Evolutionary conservation across 768 basidiomycete genomes (phyloP).

Genomic region (Termitomyces sp.): DNA sequence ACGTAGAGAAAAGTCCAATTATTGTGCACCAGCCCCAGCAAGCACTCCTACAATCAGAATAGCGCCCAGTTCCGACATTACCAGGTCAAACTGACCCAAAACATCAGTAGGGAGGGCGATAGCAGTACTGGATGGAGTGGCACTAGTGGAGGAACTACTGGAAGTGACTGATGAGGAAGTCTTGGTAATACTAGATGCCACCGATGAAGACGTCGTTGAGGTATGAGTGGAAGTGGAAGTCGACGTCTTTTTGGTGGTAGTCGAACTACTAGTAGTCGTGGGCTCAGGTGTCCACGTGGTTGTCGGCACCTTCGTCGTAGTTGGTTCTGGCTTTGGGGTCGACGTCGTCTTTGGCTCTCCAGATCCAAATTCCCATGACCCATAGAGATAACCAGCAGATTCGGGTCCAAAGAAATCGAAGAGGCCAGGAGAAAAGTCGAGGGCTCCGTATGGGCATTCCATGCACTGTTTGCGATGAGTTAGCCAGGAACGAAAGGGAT

Average conservation of each 20-base stretch:
- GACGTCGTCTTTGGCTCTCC: slow-evolving; percentile 14
- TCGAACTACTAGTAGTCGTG: slow-evolving; percentile 9
- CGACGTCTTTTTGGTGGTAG: slow-evolving; percentile 11
- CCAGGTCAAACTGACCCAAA: slow-evolving; percentile 11
- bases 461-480: slow-evolving; percentile 35
- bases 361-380: slow-evolving; percentile 38
- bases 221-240: slow-evolving; percentile 7
- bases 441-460: slow-evolving; percentile 45
- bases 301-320: slow-evolving; percentile 16
- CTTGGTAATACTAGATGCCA: not conserved
- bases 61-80: slow-evolving; percentile 10
- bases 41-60: slow-evolving; percentile 12
- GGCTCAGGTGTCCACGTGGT: slow-evolving; percentile 12
- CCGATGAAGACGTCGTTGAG: slow-evolving; percentile 8
- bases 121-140: slow-evolving; percentile 7
- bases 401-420: slow-evolving; percentile 43
- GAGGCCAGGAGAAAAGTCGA: slow-evolving; percentile 51
- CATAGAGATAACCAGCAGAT: slow-evolving; percentile 40
- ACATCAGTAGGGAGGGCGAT: slow-evolving; percentile 12
- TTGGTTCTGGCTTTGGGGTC: slow-evolving; percentile 17
- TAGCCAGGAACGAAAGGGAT: not conserved
- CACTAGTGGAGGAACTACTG: not conserved
- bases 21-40: slow-evolving; percentile 6
- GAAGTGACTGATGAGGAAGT: not conserved
- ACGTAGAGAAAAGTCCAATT: not conserved